phyloP scores from a whole-genome alignment of 345 rosid species.

The Arabis hirsuta region DNA sequence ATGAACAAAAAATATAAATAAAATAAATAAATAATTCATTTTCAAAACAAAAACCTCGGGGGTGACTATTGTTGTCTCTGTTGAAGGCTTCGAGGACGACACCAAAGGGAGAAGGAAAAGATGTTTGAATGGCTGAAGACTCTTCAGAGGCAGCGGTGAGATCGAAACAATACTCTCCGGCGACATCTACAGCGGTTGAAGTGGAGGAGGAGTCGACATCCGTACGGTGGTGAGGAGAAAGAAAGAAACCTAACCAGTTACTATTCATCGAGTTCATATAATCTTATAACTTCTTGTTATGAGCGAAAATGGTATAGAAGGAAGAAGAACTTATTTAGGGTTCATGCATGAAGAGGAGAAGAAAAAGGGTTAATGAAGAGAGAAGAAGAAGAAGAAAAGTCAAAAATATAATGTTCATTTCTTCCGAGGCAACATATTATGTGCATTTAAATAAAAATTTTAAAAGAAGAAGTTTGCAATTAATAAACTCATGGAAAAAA shows the following conservation, averaged over 20 bases:
- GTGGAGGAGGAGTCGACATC: conserved; percentile 46
- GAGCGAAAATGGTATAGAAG: not conserved
- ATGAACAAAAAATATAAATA: not conserved
- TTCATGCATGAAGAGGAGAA: conserved; percentile 49
- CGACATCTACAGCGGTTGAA: conserved; percentile 45
- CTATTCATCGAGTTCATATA: conserved; percentile 50
- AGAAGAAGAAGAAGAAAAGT: conserved; percentile 48
- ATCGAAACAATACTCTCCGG: conserved; percentile 59
- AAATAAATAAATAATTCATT: not conserved
- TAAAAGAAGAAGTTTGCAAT: conserved; percentile 11
- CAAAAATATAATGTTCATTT: conserved; percentile 40
- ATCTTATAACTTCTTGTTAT: not conserved
- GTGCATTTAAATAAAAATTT: conserved; percentile 35
- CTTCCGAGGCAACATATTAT: conserved; percentile 41
- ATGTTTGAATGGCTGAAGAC: conserved; percentile 49
- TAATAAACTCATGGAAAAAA: not conserved
- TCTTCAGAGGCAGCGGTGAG: conserved; percentile 46
- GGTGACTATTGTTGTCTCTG: conserved; percentile 57
- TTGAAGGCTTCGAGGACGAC: conserved; percentile 65
- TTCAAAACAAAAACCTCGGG: conserved; percentile 54
- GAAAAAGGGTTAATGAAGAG: conserved; percentile 40
- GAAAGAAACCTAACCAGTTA: conserved; percentile 84
- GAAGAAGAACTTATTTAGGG: conserved; percentile 35
- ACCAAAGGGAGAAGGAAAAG: conserved; percentile 57
- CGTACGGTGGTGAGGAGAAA: conserved; percentile 53